These are phyloP conservation scores for Vicia sativa DNA, from an alignment of 306 rosid genomes.

Conservation along the genomic window DNA sequence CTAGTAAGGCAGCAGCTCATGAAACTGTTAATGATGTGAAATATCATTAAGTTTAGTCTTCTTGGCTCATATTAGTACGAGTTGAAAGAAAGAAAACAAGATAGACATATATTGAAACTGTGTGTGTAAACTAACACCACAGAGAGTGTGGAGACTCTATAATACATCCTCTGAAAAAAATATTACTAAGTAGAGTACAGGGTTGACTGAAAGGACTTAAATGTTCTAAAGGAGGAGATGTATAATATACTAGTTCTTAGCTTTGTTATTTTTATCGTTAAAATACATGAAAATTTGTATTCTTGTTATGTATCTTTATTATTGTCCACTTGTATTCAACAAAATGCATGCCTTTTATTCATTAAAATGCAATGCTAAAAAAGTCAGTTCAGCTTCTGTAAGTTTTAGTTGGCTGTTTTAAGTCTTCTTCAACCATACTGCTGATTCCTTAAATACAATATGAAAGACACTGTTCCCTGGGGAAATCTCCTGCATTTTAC, in stretches of 20 bases:
- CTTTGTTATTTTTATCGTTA: not conserved
- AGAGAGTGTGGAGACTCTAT: too few species aligned
- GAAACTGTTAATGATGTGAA: slow-evolving; percentile 22
- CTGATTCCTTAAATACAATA: not conserved
- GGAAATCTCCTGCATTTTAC: not conserved
- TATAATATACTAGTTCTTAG: not conserved
- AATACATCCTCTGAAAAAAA: not conserved
- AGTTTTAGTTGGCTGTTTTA: slow-evolving; percentile 7
- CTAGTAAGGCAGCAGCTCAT: slow-evolving; percentile 1
- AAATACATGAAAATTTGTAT: not conserved
- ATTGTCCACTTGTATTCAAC: slow-evolving; percentile 3
- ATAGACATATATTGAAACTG: too few species aligned
- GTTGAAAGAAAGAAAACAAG: not conserved
- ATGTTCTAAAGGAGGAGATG: slow-evolving; percentile 2
- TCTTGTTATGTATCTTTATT: slow-evolving; percentile 7
- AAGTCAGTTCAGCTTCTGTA: not conserved
- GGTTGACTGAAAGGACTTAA: slow-evolving; percentile 12
- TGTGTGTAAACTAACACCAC: too few species aligned
- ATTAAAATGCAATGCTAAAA: slow-evolving; percentile 16
- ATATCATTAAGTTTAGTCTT: slow-evolving; percentile 5
- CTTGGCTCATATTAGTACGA: slow-evolving; percentile 1
- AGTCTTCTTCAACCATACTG: slow-evolving; percentile 9
- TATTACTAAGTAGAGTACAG: not conserved
- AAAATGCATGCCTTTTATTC: not conserved
- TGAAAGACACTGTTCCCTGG: not conserved